Base-by-base conservation (phyloP, 2,329 filamentous ascomycete genomes). In the Beauveria australis region DNA sequence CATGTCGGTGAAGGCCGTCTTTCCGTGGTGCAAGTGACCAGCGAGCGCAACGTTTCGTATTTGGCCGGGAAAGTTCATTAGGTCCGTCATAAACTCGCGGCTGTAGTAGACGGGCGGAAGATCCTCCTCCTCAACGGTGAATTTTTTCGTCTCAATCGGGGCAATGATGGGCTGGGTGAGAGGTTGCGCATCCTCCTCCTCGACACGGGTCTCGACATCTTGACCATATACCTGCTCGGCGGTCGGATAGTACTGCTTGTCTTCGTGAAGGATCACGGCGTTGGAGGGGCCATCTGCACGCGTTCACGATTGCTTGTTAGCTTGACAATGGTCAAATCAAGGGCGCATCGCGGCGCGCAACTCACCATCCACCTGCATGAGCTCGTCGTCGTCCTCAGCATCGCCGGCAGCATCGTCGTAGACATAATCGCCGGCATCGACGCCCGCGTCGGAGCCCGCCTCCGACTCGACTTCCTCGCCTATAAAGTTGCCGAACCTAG, bases 241-340 rank as follows among this genome's bases (percentile, higher is more conserved):
- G n/a, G 92, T 96, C 33, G 94, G 94, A 72, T 99, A 99, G 75
- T 99, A 99, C 73, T 97, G 94, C 75, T 99, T 99, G 78, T 99
- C 94, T 80, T 99, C 94, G 76, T 99, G 94, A 51, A 99, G 83
- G 61, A 99, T 84, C n/a, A 99, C 92, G 56, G 94, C 93, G 74
- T 97, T 99, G 5, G 92, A 97, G 3, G 93, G 90, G 16, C 89
- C 92, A 73, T 91, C 85, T 83, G 65, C 63, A 61, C 26, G 41
- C 48, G 56, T 55, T 49, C 37, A 53, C 61, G 53, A 55, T 47
- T 30, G 49, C 60, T 26, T 61, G 62, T 74, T 61, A 74, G 72
- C 60, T 59, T 63, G 61, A 55, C 48, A 14, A 26, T 19, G 7
- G 26, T 53, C 66, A 46, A 62, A 64, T 54, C n/a, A 19, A 46